A percentile compares a stretch with the other conserved stretches of the same genome.
Evolutionary conservation across 768 basidiomycete species (phyloP).

Genomic region (Mycena amicta): DNA sequence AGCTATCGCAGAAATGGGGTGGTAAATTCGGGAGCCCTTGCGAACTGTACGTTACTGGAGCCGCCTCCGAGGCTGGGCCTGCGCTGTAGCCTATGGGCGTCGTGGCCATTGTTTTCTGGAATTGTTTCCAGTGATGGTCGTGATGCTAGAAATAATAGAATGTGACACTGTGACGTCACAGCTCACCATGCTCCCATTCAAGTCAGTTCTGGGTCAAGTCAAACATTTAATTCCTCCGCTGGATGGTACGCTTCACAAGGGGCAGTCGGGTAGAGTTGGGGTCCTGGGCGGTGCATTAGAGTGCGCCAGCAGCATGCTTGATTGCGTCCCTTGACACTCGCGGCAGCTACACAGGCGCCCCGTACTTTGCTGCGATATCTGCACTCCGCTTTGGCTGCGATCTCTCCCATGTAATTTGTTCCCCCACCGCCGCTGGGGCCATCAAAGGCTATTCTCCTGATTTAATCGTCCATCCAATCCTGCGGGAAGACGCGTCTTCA

Average conservation of each 20-base stretch:
- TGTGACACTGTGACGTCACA: background rate
- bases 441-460: constrained; percentile 99
- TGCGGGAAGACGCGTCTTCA: constrained; percentile 65
- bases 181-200: constrained; percentile 61
- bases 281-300: constrained; percentile 93
- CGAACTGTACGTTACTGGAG: background rate
- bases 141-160: background rate
- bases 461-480: constrained; percentile 94
- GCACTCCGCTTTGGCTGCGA: constrained; percentile 91
- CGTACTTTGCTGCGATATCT: constrained; percentile 92
- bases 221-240: constrained; percentile 89
- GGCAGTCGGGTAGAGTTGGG: constrained; percentile 74
- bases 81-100: background rate
- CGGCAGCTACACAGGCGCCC: constrained; percentile 93
- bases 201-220: constrained; percentile 66
- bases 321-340: background rate
- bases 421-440: constrained; percentile 85
- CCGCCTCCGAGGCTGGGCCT: background rate
- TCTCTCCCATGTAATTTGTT: constrained; percentile 96
- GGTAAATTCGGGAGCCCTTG: background rate
- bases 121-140: background rate
- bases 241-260: constrained; percentile 83
- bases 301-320: constrained; percentile 48
- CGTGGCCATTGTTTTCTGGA: background rate
- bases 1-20: background rate